Base-by-base conservation (phyloP, 108 stramenopile species). In the Cyclotella atomus region DNA sequence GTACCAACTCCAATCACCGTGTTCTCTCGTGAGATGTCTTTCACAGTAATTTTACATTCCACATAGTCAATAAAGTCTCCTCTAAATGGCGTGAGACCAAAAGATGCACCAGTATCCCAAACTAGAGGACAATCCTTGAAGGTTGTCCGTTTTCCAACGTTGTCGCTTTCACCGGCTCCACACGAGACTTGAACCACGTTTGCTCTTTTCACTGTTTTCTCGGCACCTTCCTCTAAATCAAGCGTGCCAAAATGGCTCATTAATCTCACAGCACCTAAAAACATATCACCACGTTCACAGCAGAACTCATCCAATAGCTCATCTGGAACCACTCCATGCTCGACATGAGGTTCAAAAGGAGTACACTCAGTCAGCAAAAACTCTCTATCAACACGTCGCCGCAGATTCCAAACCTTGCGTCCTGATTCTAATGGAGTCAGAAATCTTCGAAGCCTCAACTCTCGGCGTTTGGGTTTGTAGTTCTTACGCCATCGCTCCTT, bases 1-100 rank as follows among this genome's bases (percentile, higher is more conserved):
- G 70, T 71, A 0, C 70, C 70, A 17, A 60, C 30, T 20, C 59
- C 70, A 50, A 59, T 21, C 3, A 71, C 57, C 16, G 0, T n/a
- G 30, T 71, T 71, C 1, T 8, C 25, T 8, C 27, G 19, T 33
- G 46, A 12, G 10, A 71, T 33, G 23, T 60, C 70, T 3, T 71
- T 61, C 1, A 71, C 59, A 5, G 59, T 6, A 20, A 71, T 71
- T 1, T 49, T 27, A 21, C 17, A 44, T 35, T 57, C 55, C 19
- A 32, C 27, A 17, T 59, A 70, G 0, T 43, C 43, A 34, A 59
- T 70, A 28, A 70, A 70, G 17, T 70, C 68, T 10, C 9, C 23
- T 3, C 0, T 0, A 43, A 59, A 70, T 1, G 56, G 68, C 27
- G 56, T 70, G 10, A 70, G 28, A n/a, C 55, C 55, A 59, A 59